phyloP scores from a whole-genome alignment of 2,329 filamentous ascomycete genomes.

The Neocucurbitaria cava region DNA sequence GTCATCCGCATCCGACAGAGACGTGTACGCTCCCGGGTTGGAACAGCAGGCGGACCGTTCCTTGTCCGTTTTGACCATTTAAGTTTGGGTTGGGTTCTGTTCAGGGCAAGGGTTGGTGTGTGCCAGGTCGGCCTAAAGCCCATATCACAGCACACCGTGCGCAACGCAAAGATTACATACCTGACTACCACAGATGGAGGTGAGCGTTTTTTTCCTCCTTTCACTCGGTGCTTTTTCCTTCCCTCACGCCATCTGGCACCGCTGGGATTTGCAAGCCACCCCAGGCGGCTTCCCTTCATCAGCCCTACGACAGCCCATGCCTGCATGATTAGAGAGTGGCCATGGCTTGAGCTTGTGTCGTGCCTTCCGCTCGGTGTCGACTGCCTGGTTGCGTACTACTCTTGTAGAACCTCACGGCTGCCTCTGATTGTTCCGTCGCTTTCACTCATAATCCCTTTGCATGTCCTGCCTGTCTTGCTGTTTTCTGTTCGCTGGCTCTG shows the following conservation, averaged over 20 bases:
- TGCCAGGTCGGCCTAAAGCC: conserved; percentile 20
- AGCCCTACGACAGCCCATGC: conserved; percentile 30
- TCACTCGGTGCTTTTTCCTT: conserved; percentile 9
- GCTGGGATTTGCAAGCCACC: conserved; percentile 3
- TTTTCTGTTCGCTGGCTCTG: conserved; percentile 22
- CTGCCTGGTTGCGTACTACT: conserved; percentile 38
- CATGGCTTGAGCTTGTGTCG: conserved; percentile 38
- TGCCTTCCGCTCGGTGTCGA: conserved; percentile 22
- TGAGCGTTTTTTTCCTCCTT: conserved; percentile 35
- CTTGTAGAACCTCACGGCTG: conserved; percentile 47
- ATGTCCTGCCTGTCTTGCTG: conserved; percentile 17
- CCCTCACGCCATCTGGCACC: neutral
- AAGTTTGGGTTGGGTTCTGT: neutral
- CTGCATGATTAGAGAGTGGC: conserved; percentile 10
- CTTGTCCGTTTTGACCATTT: conserved; percentile 3
- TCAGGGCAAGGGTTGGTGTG: conserved; percentile 3
- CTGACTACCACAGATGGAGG: conserved; percentile 42
- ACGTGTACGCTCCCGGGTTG: neutral
- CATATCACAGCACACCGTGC: conserved; percentile 38
- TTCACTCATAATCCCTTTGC: conserved; percentile 16
- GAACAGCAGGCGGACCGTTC: neutral
- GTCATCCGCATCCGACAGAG: neutral
- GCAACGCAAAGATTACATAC: conserved; percentile 30
- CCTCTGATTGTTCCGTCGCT: conserved; percentile 29
- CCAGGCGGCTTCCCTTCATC: conserved; percentile 20